Evolutionary conservation across 495 filamentous ascomycete species (phyloP).

Genomic region (Mytilinidion resinicola): DNA sequence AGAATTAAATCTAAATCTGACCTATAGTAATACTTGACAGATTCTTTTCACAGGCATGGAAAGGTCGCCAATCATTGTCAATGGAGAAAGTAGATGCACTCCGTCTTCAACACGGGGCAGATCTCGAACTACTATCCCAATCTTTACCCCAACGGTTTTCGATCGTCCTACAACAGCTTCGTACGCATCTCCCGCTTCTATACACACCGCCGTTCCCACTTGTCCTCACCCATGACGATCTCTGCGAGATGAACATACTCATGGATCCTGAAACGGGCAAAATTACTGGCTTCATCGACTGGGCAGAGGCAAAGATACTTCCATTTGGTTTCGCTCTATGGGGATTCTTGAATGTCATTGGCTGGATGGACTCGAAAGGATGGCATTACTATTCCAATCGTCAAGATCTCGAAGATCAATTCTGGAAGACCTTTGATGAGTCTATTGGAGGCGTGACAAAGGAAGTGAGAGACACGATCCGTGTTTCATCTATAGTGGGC

Average conservation of each 20-base stretch:
- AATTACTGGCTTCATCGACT: slow-evolving; percentile 45
- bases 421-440: slow-evolving; percentile 23
- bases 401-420: slow-evolving; percentile 16
- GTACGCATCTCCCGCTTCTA: not conserved
- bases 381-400: slow-evolving; percentile 36
- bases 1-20: too few relatives aligned
- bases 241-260: slow-evolving; percentile 44
- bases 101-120: not conserved
- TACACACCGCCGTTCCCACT: not conserved
- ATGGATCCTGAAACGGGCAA: slow-evolving; percentile 36
- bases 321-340: slow-evolving; percentile 44
- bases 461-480: not conserved
- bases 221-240: slow-evolving; percentile 44
- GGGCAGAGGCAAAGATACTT: slow-evolving; percentile 40
- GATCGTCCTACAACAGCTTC: not conserved
- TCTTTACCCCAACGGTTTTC: slow-evolving; percentile 2
- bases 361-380: slow-evolving; percentile 35
- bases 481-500: not conserved
- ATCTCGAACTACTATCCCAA: not conserved
- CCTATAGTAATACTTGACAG: not conserved
- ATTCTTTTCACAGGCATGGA: slow-evolving; percentile 5
- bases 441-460: not conserved
- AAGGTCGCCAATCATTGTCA: too few relatives aligned
- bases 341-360: slow-evolving; percentile 40
- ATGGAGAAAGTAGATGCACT: too few relatives aligned